Evolutionary conservation across 2,329 filamentous ascomycete species (phyloP), one percentile per base, ranked within the genome.

Genomic region (Emergomyces pasteurianus): DNA sequence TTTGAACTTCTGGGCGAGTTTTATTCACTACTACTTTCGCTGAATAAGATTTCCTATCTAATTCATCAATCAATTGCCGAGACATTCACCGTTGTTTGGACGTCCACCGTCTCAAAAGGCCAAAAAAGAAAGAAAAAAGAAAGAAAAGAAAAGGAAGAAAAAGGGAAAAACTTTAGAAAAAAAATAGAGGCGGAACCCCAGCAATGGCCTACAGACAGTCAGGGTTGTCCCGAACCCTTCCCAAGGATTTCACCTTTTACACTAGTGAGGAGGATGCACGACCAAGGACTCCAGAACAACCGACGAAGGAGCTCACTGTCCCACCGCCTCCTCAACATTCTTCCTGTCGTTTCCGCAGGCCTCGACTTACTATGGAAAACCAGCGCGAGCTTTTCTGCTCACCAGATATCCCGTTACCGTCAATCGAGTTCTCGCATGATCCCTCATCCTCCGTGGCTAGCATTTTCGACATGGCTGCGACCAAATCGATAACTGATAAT

Each of bases 211-310:
- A 72, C 62, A 72, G 71, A 65, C 73, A 71, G 62, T 67, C 68
- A 58, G 72, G 71, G 23, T 69, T 78, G 58, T 78, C 77, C 61
- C 76, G 75, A 59, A 79, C 77, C 28, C 67, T 79, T 31, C 77
- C 77, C 34, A 78, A 78, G 64, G 77, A 77, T 67, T 79, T 79
- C 66, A 77, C 74, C 12, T 75, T 76, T 56, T 69, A 74, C 58
- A 72, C 72, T 56, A 58, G 67, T 54, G 65, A 67, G 57, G 65
- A 67, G 49, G 70, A 67, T 52, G 70, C 70, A 38, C 71, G 71
- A 60, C 77, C 77, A 28, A 75, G 67, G 64, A 79, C 77, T 18
- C 77, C 77, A 61, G 72, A 78, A 63, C 76, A 73, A 62, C 68
- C 72, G 18, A 71, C 71, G 14, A 66, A 69, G 42, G 70, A 74